Conservation (phyloP, 306 rosid species). For the Fragaria nilgerrensis region DNA sequence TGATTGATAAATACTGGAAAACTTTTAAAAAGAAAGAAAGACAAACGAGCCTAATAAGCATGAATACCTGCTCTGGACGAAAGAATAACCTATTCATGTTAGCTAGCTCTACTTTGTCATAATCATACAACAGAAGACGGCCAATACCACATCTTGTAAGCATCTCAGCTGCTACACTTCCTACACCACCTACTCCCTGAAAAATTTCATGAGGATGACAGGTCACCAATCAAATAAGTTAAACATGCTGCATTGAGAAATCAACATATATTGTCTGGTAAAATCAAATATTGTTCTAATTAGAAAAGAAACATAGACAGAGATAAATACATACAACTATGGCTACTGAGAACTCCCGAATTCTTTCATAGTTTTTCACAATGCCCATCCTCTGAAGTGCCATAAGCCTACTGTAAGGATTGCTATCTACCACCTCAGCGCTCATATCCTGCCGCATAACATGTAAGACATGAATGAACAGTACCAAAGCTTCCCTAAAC, state of each 20-base stretch:
- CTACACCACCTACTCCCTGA: conserved; percentile 97
- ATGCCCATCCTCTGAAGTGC: conserved; percentile 99
- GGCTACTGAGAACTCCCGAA: conserved; percentile 92
- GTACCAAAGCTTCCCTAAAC: neutral
- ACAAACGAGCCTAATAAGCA: conserved; percentile 17
- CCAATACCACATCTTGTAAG: conserved; percentile 97
- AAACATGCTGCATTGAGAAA: neutral
- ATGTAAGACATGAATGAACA: conserved; percentile 12
- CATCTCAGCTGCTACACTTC: conserved; percentile 99
- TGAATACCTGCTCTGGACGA: conserved; percentile 88
- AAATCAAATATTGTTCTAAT: neutral
- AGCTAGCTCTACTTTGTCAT: conserved; percentile 97
- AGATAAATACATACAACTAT: conserved; percentile 82
- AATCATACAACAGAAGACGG: conserved; percentile 92
- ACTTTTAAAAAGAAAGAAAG: neutral
- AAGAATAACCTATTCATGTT: conserved; percentile 97
- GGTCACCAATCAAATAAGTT: neutral
- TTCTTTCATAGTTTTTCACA: conserved; percentile 87
- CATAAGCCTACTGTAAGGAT: conserved; percentile 97
- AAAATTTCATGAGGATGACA: conserved; percentile 27
- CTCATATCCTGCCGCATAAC: conserved; percentile 83
- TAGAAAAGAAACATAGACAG: conserved; percentile 20
- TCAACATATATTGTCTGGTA: neutral
- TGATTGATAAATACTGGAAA: neutral
- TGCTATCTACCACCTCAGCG: conserved; percentile 92